Evolutionary conservation across 2,329 filamentous ascomycete species (phyloP), one percentile per base, ranked within the genome.

Genomic region (Aspergillus ustus): DNA sequence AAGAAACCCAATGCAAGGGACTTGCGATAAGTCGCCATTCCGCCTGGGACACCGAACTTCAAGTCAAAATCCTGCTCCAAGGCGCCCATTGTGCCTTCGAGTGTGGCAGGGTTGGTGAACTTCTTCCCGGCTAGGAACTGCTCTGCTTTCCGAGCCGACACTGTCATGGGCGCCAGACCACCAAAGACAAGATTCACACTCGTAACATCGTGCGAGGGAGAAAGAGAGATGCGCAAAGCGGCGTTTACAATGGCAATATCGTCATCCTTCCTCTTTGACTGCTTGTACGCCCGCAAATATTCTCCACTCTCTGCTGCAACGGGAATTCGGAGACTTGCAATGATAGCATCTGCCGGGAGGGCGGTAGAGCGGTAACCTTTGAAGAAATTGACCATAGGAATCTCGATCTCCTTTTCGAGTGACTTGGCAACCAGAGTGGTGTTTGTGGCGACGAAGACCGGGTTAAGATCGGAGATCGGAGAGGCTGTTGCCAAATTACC

Each of bases 191-290:
- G 82, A 69, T 90, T 92, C 62, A 87, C 89, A 65, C 89, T 88
- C 63, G 88, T 84, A 6, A 98, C 91, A 1, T 87, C 75, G 46
- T 94, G 86, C 1, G 84, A 82, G 2, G 90, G 84, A 44, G 89
- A 85, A 2, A 98, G 78, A 5, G 85, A 86, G 5, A 98, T 83
- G 40, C 92, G 87, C 60, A 98, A 78, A 1, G 94, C 93, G 29
- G 91, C 88, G 52, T 96, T 98, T 25, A 98, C 95, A 69, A 99
- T 98, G 2, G 95, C 95, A 73, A 99, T 98, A 73, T 99, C 95
- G 70, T 99, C 95, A 70, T 99, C 95, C 74, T 98, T 98, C 67
- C 95, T 83, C 82, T 99, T 99, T 0, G 95, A 88, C 75, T 98
- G 94, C 78, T 99, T 99, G 78, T 97, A 98, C 1, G 94, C 89